Conservation (phyloP, 805 yeast species). For the Lipomyces yamadae region DNA sequence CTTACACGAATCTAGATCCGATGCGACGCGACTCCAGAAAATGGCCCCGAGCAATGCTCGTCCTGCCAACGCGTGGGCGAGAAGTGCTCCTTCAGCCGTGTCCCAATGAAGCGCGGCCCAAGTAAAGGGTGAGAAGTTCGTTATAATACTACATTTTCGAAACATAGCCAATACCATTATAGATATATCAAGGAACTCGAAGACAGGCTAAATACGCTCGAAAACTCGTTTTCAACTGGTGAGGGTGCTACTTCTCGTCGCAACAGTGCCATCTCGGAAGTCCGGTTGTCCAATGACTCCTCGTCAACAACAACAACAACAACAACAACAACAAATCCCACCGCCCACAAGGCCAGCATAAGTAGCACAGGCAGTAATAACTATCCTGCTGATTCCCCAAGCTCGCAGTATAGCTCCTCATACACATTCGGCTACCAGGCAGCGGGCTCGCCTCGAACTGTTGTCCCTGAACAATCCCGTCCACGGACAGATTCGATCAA, state of each 20-base stretch:
- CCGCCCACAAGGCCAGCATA: slow-evolving; percentile 19
- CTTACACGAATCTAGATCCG: slow-evolving; percentile 45
- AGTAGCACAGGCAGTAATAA: slow-evolving; percentile 23
- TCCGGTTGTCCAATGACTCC: neutral
- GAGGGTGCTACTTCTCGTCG: slow-evolving; percentile 17
- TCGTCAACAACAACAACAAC: neutral
- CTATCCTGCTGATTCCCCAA: slow-evolving; percentile 28
- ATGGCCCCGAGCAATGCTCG: slow-evolving; percentile 49
- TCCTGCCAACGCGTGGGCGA: slow-evolving; percentile 59
- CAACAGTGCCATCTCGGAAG: slow-evolving; percentile 7
- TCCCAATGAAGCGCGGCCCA: slow-evolving; percentile 68
- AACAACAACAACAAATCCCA: neutral
- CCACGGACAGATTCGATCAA: slow-evolving; percentile 25
- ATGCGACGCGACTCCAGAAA: slow-evolving; percentile 47
- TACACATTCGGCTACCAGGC: slow-evolving; percentile 15
- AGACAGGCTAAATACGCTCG: slow-evolving; percentile 40
- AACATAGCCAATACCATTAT: neutral
- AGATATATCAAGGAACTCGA: slow-evolving; percentile 40
- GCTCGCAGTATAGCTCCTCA: slow-evolving; percentile 21
- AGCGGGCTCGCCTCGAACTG: slow-evolving; percentile 19
- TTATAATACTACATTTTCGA: slow-evolving; percentile 9
- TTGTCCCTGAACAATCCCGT: slow-evolving; percentile 18
- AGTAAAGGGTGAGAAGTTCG: slow-evolving; percentile 51
- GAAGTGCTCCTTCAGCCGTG: slow-evolving; percentile 58
- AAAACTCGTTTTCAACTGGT: slow-evolving; percentile 29